A percentile compares a stretch with the other conserved stretches of the same genome.
Evolutionary conservation across 306 rosid species (phyloP).

Genomic region (Sicyos baderoa): DNA sequence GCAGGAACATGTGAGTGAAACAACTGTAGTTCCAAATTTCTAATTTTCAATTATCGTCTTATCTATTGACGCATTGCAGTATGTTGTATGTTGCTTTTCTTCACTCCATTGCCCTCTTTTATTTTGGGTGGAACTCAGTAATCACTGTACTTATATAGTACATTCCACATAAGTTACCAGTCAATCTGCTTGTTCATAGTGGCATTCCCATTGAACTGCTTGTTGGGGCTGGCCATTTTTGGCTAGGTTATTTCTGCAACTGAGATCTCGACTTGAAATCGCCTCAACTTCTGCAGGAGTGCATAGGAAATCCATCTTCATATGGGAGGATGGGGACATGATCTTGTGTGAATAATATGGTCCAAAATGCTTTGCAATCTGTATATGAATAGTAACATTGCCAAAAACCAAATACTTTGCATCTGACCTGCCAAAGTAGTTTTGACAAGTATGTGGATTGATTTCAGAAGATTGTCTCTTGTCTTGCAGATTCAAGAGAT

Average conservation of each 20-base stretch:
- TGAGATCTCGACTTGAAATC: background rate
- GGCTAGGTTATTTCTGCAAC: slow-evolving; percentile 1
- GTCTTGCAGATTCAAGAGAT: slow-evolving; percentile 86
- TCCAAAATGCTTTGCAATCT: background rate
- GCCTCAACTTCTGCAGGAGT: slow-evolving; percentile 3
- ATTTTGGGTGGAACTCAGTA: background rate
- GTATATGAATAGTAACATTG: background rate
- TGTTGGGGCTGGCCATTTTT: background rate
- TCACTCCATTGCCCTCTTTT: background rate
- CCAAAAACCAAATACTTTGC: background rate
- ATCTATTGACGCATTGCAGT: background rate
- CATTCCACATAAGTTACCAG: background rate
- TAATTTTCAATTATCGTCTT: background rate
- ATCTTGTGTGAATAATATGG: slow-evolving; percentile 2
- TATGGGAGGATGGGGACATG: slow-evolving; percentile 10
- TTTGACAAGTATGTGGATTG: slow-evolving; percentile 15
- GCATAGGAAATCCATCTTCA: background rate
- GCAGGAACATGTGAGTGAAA: slow-evolving; percentile 74
- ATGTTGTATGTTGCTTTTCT: slow-evolving; percentile 2
- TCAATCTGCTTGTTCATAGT: background rate
- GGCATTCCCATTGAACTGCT: background rate
- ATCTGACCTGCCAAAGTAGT: background rate
- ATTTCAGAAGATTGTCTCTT: slow-evolving; percentile 23
- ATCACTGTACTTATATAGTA: background rate
- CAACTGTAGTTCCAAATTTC: background rate